A percentile compares a stretch with the other conserved stretches of the same genome.
Conservation (phyloP, 805 yeast species). For the Kluyveromyces lactis region DNA sequence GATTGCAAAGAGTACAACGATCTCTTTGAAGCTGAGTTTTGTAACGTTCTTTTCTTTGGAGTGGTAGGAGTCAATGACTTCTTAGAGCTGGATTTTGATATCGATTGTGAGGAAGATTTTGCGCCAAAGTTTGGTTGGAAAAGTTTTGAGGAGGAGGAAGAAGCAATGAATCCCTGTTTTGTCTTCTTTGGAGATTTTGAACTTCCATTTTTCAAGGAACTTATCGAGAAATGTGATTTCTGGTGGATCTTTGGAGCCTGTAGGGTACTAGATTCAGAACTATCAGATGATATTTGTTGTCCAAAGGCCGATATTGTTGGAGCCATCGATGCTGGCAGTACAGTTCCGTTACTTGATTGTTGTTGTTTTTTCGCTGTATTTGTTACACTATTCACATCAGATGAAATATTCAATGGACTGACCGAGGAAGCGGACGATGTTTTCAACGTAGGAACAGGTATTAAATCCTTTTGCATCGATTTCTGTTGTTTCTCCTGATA, state of each 20-base stretch:
- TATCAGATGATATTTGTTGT: not conserved
- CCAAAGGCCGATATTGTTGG: not conserved
- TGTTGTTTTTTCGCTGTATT: too few species aligned
- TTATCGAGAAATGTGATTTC: conserved; percentile 26
- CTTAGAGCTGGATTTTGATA: conserved; percentile 13
- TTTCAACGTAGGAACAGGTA: not conserved
- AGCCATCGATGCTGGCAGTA: not conserved
- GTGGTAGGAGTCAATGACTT: conserved; percentile 9
- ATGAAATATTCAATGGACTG: not conserved
- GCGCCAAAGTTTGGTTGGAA: conserved; percentile 3
- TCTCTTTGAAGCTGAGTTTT: conserved; percentile 25
- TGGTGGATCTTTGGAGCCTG: conserved; percentile 22
- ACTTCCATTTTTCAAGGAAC: conserved; percentile 12
- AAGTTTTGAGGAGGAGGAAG: conserved; percentile 16
- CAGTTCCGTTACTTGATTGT: too few species aligned
- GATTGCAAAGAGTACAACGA: conserved; percentile 28
- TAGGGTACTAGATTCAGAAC: not conserved
- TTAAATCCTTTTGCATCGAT: not conserved
- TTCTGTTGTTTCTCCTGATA: conserved; percentile 62
- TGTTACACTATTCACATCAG: too few species aligned
- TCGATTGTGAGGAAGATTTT: conserved; percentile 5
- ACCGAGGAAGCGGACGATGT: not conserved
- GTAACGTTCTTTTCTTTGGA: conserved; percentile 13
- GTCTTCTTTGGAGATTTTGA: conserved; percentile 5
- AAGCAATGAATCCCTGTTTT: conserved; percentile 16